Evolutionary conservation across 1,284 basidiomycete species (phyloP), one percentile per base, ranked within the genome.

Genomic region (Trametes sp.): DNA sequence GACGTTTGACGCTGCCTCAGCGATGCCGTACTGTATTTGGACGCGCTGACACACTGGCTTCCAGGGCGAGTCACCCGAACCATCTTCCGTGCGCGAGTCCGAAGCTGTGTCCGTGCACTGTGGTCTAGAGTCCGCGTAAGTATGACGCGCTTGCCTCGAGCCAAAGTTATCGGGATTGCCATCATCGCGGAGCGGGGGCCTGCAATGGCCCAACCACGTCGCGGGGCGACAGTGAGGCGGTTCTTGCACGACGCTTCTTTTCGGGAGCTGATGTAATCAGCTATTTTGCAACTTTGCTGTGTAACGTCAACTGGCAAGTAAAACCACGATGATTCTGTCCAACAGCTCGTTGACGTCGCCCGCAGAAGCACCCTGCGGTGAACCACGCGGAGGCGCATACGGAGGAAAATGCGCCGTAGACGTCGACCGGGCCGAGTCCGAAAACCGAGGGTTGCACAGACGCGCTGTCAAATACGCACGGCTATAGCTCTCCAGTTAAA

Each of bases 61-160:
- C 4, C 7, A 51, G 50, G 11, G 29, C 46, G 64, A 60, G 61
- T 63, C 64, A 58, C 29, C 35, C 31, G n/a, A 14, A 28, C 21
- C 42, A n/a, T 59, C 59, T 45, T 59, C 64, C 61, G 64, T 57
- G 41, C 62, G 33, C 45, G 26, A 52, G 38, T 62, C 63, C 58
- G 61, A 64, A 53, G 62, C 62, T 46, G 63, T 64, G 62, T 61
- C 26, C 24, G 28, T 36, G 42, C 19, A 35, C 28, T 23, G 33
- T 38, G 28, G 42, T 16, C 57, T 26, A 51, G 42, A 45, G 33
- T 31, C 50, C 57, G 56, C 55, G 59, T 53, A 48, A 51, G 46
- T n/a, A 51, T 44, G 51, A 33, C 57, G 49, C 24, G 33, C 50
- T n/a, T n/a, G n/a, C n/a, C n/a, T n/a, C n/a, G n/a, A n/a, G n/a